phyloP scores from a whole-genome alignment of 2,329 filamentous ascomycete species.

The Claviceps paspali region DNA sequence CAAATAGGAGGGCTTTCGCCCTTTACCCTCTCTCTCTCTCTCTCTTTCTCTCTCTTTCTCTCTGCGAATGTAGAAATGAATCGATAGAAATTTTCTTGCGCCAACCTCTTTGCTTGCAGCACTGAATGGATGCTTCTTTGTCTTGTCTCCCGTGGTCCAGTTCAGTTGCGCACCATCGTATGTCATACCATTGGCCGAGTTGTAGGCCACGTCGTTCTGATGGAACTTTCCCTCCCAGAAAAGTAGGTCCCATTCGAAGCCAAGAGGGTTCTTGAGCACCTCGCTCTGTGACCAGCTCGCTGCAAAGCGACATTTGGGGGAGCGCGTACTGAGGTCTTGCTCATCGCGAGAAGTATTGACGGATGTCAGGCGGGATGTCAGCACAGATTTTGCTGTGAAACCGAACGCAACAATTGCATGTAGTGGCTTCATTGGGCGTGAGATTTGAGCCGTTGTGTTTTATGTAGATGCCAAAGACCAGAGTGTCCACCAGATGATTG shows the following conservation, averaged over 20 bases:
- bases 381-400: not conserved
- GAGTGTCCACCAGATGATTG: not conserved
- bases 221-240: conserved; percentile 31
- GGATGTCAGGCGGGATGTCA: not conserved
- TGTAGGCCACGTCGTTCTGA: conserved; percentile 24
- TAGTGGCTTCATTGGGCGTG: not conserved
- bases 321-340: not conserved
- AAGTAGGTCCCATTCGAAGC: conserved; percentile 21
- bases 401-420: not conserved
- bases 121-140: conserved; percentile 22
- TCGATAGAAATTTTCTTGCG: not conserved
- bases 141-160: conserved; percentile 20
- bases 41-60: not conserved
- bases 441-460: not conserved
- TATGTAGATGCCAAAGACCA: not conserved
- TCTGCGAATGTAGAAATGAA: not conserved
- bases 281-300: conserved; percentile 15
- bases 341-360: not conserved
- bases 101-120: conserved; percentile 22
- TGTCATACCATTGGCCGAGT: conserved; percentile 24
- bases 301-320: conserved; percentile 16
- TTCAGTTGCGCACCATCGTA: conserved; percentile 25
- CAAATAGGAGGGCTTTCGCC: too few species aligned
- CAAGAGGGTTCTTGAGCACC: conserved; percentile 14
- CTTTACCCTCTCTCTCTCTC: too few species aligned